These are phyloP conservation scores for Exophiala mesophila DNA, from an alignment of 2,329 filamentous ascomycete species.

Conservation along the genomic window DNA sequence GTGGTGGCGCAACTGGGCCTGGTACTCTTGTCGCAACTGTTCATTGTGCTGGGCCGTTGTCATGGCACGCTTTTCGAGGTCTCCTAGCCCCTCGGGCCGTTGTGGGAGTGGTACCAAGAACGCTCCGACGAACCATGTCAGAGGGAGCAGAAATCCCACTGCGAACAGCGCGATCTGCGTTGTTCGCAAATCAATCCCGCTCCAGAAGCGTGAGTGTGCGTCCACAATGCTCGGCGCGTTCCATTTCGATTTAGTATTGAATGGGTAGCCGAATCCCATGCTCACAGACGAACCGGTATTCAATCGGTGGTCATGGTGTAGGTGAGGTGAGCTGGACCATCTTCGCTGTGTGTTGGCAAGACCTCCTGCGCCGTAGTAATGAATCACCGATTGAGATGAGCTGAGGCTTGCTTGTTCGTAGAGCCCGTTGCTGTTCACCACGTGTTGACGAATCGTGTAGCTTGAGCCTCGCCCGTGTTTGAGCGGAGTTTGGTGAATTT, in stretches of 20 bases:
- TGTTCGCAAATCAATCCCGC: conserved; percentile 57
- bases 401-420: conserved; percentile 42
- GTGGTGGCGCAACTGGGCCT: neutral
- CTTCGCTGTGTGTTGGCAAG: conserved; percentile 5
- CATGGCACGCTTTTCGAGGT: conserved; percentile 31
- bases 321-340: conserved; percentile 57
- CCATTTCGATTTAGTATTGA: conserved; percentile 47
- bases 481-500: conserved; percentile 16
- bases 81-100: conserved; percentile 50
- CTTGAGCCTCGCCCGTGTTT: conserved; percentile 16
- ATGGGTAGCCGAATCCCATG: conserved; percentile 24
- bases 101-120: conserved; percentile 63
- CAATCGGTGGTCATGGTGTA: conserved; percentile 59
- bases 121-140: conserved; percentile 74
- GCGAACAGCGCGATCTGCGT: conserved; percentile 71
- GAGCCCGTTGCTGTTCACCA: conserved; percentile 29
- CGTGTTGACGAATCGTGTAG: conserved; percentile 20
- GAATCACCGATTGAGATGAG: conserved; percentile 40
- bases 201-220: conserved; percentile 55
- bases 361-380: conserved; percentile 1
- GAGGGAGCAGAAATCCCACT: conserved; percentile 70
- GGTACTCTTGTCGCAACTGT: conserved; percentile 2
- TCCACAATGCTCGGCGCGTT: conserved; percentile 64
- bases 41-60: conserved; percentile 27
- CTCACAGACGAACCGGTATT: conserved; percentile 23